A percentile compares a stretch with the other conserved stretches of the same genome.
These are phyloP conservation scores for Exophiala sp. DNA, from an alignment of 2,329 filamentous ascomycete genomes.

Conservation along the genomic window DNA sequence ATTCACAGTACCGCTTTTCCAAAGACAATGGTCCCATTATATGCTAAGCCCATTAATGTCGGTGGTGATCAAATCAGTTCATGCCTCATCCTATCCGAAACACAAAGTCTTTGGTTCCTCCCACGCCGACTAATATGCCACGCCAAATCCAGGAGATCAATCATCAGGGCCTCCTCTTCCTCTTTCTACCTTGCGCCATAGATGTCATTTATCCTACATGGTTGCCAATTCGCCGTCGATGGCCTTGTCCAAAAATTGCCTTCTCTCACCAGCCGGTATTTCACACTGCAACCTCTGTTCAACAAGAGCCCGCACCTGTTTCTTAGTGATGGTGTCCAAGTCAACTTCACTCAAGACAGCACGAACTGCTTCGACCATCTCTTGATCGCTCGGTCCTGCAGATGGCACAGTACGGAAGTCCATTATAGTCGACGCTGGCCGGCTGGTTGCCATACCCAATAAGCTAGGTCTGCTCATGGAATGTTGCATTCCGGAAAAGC, in stretches of 20 bases:
- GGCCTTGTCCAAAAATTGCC: slow-evolving; percentile 81
- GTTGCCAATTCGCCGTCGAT: slow-evolving; percentile 91
- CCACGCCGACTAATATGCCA: too few species aligned
- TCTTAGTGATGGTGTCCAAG: slow-evolving; percentile 96
- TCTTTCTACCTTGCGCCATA: too few species aligned
- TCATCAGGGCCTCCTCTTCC: too few species aligned
- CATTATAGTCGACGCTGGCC: slow-evolving; percentile 49
- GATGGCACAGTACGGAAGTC: slow-evolving; percentile 52
- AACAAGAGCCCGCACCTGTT: slow-evolving; percentile 84
- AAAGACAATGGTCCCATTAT: too few species aligned
- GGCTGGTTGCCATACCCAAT: slow-evolving; percentile 40
- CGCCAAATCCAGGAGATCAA: too few species aligned
- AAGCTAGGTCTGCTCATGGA: slow-evolving; percentile 41
- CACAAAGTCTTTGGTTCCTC: too few species aligned
- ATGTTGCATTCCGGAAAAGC: slow-evolving; percentile 30
- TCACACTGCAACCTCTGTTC: slow-evolving; percentile 92
- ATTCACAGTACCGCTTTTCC: too few species aligned
- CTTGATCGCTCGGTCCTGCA: slow-evolving; percentile 67
- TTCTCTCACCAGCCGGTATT: slow-evolving; percentile 68
- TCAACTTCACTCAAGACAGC: slow-evolving; percentile 80
- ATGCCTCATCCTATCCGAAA: too few species aligned
- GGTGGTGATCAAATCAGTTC: too few species aligned
- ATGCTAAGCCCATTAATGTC: too few species aligned
- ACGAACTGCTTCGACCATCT: slow-evolving; percentile 80
- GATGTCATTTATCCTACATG: slow-evolving; percentile 64